Conservation (phyloP, 2,329 filamentous ascomycete species). For the Epichloe amarillans region DNA sequence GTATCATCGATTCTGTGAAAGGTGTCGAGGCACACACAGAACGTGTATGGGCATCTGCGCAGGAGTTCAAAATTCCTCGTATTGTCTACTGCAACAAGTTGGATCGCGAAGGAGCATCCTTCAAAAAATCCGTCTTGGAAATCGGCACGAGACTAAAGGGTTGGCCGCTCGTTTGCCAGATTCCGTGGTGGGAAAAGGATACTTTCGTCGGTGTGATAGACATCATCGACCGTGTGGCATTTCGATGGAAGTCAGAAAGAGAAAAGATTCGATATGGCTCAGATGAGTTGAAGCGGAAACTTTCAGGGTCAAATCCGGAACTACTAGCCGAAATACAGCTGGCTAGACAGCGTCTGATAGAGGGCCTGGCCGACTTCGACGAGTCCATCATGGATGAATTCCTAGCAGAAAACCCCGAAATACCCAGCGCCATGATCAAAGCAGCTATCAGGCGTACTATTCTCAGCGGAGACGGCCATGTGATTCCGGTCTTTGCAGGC, state of each 20-base stretch:
- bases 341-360: slow-evolving; percentile 66
- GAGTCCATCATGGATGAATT: slow-evolving; percentile 77
- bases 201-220: slow-evolving; percentile 76
- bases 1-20: slow-evolving; percentile 82
- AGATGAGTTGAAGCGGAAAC: slow-evolving; percentile 24
- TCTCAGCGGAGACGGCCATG: slow-evolving; percentile 49
- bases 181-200: slow-evolving; percentile 85
- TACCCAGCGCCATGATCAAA: slow-evolving; percentile 54
- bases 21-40: slow-evolving; percentile 96
- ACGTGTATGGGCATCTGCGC: slow-evolving; percentile 86
- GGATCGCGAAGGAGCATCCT: slow-evolving; percentile 64
- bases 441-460: slow-evolving; percentile 63
- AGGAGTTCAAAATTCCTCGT: slow-evolving; percentile 70
- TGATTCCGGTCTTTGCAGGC: slow-evolving; percentile 80
- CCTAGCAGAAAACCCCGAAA: slow-evolving; percentile 62
- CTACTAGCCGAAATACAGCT: slow-evolving; percentile 56
- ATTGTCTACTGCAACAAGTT: slow-evolving; percentile 69
- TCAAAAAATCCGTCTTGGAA: slow-evolving; percentile 74
- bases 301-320: slow-evolving; percentile 30
- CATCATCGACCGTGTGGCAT: slow-evolving; percentile 59
- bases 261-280: slow-evolving; percentile 23
- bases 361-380: slow-evolving; percentile 78
- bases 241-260: slow-evolving; percentile 50
- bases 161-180: slow-evolving; percentile 86
- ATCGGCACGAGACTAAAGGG: slow-evolving; percentile 66